phyloP scores from a whole-genome alignment of 805 yeast genomes.

The Lachancea lanzarotensis region DNA sequence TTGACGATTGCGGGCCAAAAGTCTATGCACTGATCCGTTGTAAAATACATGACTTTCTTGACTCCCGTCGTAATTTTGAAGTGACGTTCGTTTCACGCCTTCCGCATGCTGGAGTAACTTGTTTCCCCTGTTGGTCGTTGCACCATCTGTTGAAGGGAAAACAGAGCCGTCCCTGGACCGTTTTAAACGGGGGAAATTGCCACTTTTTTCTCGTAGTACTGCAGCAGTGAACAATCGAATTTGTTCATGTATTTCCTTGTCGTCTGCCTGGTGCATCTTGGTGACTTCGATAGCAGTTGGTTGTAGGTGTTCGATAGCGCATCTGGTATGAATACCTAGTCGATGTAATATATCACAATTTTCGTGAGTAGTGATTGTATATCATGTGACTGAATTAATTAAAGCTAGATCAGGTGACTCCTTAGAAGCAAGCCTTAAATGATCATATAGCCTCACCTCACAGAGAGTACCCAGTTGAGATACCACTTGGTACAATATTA shows the following conservation, averaged over 20 bases:
- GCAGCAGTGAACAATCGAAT: conserved; percentile 24
- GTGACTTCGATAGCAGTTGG: conserved; percentile 1
- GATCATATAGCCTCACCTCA: no score
- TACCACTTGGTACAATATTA: no score
- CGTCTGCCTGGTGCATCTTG: background rate
- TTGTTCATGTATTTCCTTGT: conserved; percentile 13
- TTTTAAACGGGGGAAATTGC: conserved; percentile 29
- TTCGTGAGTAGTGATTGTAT: no score
- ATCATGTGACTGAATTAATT: no score
- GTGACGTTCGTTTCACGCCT: conserved; percentile 39
- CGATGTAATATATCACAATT: no score
- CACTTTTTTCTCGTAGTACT: conserved; percentile 28
- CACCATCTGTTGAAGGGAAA: conserved; percentile 28
- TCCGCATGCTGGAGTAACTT: conserved; percentile 48
- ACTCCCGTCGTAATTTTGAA: conserved; percentile 31
- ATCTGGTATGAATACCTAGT: no score
- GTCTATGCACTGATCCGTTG: conserved; percentile 33
- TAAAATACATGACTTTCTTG: conserved; percentile 30
- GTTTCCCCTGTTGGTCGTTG: conserved; percentile 49
- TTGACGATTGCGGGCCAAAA: conserved; percentile 27
- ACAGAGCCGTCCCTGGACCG: conserved; percentile 24
- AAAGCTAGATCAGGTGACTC: no score
- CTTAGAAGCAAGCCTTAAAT: no score
- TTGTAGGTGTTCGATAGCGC: background rate
- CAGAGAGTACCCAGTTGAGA: no score